These are phyloP conservation scores for Tulasnella sp. DNA, from an alignment of 768 basidiomycete genomes.

Conservation along the genomic window DNA sequence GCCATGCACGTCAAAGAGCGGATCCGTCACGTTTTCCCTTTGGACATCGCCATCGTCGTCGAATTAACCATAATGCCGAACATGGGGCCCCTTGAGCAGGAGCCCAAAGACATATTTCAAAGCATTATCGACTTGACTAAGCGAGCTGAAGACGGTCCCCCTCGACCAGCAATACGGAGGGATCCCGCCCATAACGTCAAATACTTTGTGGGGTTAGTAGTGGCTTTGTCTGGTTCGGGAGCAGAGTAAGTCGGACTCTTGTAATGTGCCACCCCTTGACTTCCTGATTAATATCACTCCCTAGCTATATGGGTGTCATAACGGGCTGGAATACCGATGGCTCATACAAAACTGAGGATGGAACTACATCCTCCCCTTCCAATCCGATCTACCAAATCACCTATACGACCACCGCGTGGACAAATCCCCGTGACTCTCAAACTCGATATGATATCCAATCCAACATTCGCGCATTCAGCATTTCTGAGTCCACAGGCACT, in stretches of 20 bases:
- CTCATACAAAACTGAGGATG: background rate
- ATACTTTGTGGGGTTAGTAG: conserved; percentile 52
- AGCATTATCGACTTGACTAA: background rate
- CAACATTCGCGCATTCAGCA: background rate
- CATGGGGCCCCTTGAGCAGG: background rate
- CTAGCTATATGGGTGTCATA: conserved; percentile 14
- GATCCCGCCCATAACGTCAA: conserved; percentile 36
- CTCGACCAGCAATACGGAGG: conserved; percentile 36
- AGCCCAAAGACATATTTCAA: background rate
- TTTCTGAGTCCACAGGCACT: background rate
- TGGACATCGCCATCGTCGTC: conserved; percentile 47
- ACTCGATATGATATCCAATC: background rate
- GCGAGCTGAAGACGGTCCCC: conserved; percentile 31
- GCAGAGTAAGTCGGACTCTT: conserved; percentile 35
- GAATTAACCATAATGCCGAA: conserved; percentile 42
- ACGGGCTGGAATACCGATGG: conserved; percentile 15
- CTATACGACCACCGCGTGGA: background rate
- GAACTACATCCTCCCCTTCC: background rate
- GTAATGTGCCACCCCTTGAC: background rate
- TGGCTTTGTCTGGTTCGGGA: conserved; percentile 35
- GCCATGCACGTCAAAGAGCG: conserved; percentile 27
- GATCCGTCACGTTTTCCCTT: conserved; percentile 40
- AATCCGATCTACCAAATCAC: conserved; percentile 14
- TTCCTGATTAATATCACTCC: background rate
- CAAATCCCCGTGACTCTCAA: background rate